Evolutionary conservation across 148 eudicot species (phyloP).

Genomic region (Persicaria tinctoria): DNA sequence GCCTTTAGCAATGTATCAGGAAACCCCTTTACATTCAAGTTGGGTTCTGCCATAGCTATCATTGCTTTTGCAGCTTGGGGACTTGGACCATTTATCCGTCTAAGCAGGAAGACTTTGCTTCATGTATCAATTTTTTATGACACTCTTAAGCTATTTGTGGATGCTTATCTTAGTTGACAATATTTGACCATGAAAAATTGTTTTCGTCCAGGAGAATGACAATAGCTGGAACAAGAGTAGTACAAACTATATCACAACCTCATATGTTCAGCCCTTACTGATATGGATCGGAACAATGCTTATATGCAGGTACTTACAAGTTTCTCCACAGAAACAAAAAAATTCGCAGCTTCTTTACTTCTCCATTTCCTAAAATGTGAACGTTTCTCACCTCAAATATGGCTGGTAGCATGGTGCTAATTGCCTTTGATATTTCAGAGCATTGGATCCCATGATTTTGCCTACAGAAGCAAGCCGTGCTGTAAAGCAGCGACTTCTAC

Average conservation of each 20-base stretch:
- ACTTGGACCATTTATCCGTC: constrained; percentile 37
- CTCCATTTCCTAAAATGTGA: constrained; percentile 1
- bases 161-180: neutral
- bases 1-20: constrained; percentile 37
- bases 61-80: constrained; percentile 55
- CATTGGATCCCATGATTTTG: constrained; percentile 65
- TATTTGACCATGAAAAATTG: neutral
- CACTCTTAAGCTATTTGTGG: neutral
- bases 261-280: constrained; percentile 80
- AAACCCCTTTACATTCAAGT: constrained; percentile 38
- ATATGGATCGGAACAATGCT: constrained; percentile 79
- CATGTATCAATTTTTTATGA: constrained; percentile 25
- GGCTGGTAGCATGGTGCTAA: neutral
- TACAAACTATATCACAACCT: constrained; percentile 54
- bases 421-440: constrained; percentile 32
- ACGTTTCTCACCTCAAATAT: neutral
- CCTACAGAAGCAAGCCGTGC: constrained; percentile 73
- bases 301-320: constrained; percentile 62
- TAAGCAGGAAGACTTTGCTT: constrained; percentile 28
- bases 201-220: constrained; percentile 48
- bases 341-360: neutral
- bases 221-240: constrained; percentile 75
- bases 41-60: constrained; percentile 41
- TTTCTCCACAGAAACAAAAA: neutral
- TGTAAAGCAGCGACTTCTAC: constrained; percentile 72